Conservation (phyloP, 306 rosid species). For the Glycine latifolia region DNA sequence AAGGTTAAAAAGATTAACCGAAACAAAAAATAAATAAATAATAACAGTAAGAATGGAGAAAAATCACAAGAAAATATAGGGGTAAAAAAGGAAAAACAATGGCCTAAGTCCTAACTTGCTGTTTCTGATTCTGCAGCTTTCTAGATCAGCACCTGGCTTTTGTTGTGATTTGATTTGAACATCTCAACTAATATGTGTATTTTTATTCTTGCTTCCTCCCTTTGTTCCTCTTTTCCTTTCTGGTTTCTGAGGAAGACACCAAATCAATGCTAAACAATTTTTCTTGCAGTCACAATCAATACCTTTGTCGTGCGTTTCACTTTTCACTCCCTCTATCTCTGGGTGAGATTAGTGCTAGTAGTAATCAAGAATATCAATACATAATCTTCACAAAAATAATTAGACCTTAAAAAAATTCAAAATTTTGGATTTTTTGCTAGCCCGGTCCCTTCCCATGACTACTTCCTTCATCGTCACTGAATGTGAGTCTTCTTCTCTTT, state of each 20-base stretch:
- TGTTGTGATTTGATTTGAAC: slow-evolving; percentile 45
- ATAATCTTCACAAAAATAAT: slow-evolving; percentile 45
- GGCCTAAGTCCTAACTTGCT: slow-evolving; percentile 47
- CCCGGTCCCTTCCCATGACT: slow-evolving; percentile 54
- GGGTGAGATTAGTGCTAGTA: slow-evolving; percentile 38
- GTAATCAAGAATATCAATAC: slow-evolving; percentile 38
- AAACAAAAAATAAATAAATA: not conserved
- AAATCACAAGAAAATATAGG: not conserved
- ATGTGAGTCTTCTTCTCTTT: slow-evolving; percentile 69
- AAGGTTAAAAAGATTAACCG: slow-evolving; percentile 17
- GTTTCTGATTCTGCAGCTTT: slow-evolving; percentile 52
- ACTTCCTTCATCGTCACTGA: slow-evolving; percentile 51
- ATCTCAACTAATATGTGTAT: slow-evolving; percentile 45
- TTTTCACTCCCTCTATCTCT: slow-evolving; percentile 24
- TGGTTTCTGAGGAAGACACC: slow-evolving; percentile 41
- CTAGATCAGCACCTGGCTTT: slow-evolving; percentile 46
- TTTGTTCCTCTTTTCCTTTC: slow-evolving; percentile 33
- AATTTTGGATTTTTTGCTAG: slow-evolving; percentile 37
- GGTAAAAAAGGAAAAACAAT: slow-evolving; percentile 29
- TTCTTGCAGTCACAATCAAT: slow-evolving; percentile 42
- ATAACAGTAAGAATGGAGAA: slow-evolving; percentile 26
- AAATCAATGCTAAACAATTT: slow-evolving; percentile 49
- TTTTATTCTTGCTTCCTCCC: slow-evolving; percentile 43
- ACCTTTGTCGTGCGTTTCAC: slow-evolving; percentile 33
- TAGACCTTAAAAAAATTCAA: slow-evolving; percentile 35